Base-by-base conservation (phyloP, 2,329 filamentous ascomycete genomes). In the Grosmannia serpens region DNA sequence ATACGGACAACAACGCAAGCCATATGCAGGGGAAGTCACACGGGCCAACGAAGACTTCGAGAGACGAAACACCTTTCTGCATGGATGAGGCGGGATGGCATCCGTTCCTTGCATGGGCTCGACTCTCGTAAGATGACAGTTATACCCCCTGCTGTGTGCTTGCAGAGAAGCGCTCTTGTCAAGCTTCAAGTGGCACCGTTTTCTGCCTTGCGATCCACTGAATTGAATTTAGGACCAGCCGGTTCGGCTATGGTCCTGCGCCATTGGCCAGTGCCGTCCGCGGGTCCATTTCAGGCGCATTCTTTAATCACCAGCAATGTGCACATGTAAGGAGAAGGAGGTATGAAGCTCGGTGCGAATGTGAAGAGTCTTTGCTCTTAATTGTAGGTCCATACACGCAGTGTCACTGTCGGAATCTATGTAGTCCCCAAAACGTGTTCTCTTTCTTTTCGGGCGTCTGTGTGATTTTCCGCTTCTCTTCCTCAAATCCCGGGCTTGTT, bases 211-310 rank as follows among this genome's bases (percentile, higher is more conserved):
- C 35, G 11, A 46, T 58, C 61, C 61, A 59, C 59, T 50, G 54
- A 58, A 62, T 56, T 59, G 55, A 17, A 55, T 62, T 60, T 53
- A 52, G 49, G n/a, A 4, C 10, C 46, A 26, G 46, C 22, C 22
- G 26, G 13, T 20, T n/a, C 31, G 33, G 24, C 20, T 41, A 33
- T 33, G 5, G 27, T 20, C 24, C 13, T n/a, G n/a, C 52, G 6
- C 17, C 53, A 44, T 47, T 44, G 53, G 41, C 13, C 13, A 27
- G 13, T 17, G 47, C 47, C 13, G 13, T 41, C 38, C 38, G 38
- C 11, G 31, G 31, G 5, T 5, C 31, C 31, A 5, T 6, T 33
- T 5, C 10, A 33, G 17, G 38, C 15, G 38, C 7, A 9, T 38
- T 15, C 11, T 15, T 4, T 10, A 38, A 38, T 38, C 35, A 15